These are phyloP conservation scores for Arthrocladium fulminans DNA, from an alignment of 2,329 filamentous ascomycete genomes.

Conservation along the genomic window DNA sequence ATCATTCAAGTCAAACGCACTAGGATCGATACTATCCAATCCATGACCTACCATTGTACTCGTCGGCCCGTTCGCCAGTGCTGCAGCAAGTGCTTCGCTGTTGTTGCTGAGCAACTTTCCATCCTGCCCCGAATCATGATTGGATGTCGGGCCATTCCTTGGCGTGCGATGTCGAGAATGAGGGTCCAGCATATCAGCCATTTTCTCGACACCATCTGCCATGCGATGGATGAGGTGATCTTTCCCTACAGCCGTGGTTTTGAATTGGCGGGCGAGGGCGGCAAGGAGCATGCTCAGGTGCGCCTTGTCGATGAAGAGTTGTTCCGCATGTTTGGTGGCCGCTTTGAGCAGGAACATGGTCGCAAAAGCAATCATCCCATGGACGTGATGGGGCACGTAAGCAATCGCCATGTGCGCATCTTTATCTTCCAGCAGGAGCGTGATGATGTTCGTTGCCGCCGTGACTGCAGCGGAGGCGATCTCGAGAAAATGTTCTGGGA, in stretches of 20 bases:
- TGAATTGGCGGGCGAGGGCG: constrained; percentile 25
- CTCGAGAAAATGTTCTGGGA: constrained; percentile 31
- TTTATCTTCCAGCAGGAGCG: constrained; percentile 35
- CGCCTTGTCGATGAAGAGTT: constrained; percentile 27
- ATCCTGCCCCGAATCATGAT: background rate
- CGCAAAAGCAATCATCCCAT: constrained; percentile 41
- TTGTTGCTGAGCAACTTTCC: background rate
- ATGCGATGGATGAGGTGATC: constrained; percentile 29
- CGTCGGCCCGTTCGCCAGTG: background rate
- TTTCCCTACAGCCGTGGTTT: constrained; percentile 24
- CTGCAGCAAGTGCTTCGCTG: background rate
- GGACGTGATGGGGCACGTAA: constrained; percentile 38
- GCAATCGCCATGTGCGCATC: constrained; percentile 36
- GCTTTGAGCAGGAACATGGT: constrained; percentile 40
- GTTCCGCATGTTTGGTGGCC: constrained; percentile 32
- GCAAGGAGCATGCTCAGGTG: constrained; percentile 23
- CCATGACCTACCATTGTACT: background rate
- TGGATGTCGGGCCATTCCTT: background rate
- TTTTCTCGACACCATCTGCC: constrained; percentile 27
- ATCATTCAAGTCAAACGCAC: constrained; percentile 23
- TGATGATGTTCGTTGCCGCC: constrained; percentile 35
- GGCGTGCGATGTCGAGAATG: background rate
- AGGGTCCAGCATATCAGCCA: constrained; percentile 22
- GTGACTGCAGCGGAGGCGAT: constrained; percentile 37
- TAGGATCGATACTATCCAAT: constrained; percentile 1